Base-by-base conservation (phyloP, 2,329 filamentous ascomycete species). In the Rachicladosporium sp. region DNA sequence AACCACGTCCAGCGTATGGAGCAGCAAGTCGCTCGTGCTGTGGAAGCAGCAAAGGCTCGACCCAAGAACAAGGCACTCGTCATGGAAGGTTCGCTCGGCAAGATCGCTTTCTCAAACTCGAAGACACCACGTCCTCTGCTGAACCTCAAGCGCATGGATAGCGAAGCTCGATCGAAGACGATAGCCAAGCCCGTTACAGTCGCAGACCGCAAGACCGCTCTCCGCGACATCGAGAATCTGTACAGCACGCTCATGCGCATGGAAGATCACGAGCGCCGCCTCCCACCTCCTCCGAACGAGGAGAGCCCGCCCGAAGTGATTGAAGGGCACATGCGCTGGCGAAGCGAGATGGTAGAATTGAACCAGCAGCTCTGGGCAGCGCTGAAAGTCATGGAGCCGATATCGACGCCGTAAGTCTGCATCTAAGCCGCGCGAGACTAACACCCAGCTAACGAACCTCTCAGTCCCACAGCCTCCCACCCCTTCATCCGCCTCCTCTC, bases 1-100 rank as follows among this genome's bases (percentile, higher is more conserved):
- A 98, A 95, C 58, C 91, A 98, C 56, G 85, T 96, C 67, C 91
- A 96, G 60, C 81, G 91, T 40, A 98, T 98, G 91, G 89, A 98
- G 62, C 91, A 98, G 62, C 91, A 98, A 61, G 93, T 98, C 9
- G 89, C 95, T 60, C 79, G 91, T 41, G 91, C 91, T 15, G 91
- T 98, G 1, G 91, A 98, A 57, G 91, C 91, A 1, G 91, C 91
- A 38, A 98, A 96, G 67, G 85, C 87, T 44, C 89, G 93, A 62
- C 91, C 91, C 9, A 98, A 98, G 70, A 95, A 93, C 57, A 93
- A 93, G 55, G 88, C 95, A 59, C 72, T 98, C 6, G 88, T 96
- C 12, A 89, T 98, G 43, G 89, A 95, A 57, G 91, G 91, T 19
- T 95, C 87, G 55, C 66, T 98, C 36, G 91, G 91, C 49, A 98